Percentiles rank a stretch among this genome's conserved stretches.
These are phyloP conservation scores for Trichosanthes cucumerina DNA, from an alignment of 306 rosid genomes.

Conservation along the genomic window DNA sequence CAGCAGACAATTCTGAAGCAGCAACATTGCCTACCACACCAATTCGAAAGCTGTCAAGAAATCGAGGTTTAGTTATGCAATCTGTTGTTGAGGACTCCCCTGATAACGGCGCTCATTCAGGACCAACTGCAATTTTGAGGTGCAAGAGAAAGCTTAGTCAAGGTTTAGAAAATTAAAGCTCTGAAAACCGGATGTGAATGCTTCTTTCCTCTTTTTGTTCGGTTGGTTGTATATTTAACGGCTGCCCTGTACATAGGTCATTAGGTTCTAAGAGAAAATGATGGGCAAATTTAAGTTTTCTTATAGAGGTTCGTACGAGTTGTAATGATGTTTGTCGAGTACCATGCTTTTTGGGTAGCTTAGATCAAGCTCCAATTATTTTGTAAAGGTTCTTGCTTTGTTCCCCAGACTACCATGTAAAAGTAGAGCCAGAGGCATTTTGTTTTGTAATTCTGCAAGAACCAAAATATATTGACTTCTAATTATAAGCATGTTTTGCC, in stretches of 20 bases:
- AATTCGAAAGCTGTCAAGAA: constrained; percentile 50
- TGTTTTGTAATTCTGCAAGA: neutral
- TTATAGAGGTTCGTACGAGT: neutral
- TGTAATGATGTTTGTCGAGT: neutral
- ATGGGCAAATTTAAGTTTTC: neutral
- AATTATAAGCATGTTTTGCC: neutral
- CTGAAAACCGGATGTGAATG: neutral
- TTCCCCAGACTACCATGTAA: neutral
- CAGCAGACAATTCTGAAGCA: constrained; percentile 11
- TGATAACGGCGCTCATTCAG: constrained; percentile 15
- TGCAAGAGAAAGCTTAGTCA: constrained; percentile 35
- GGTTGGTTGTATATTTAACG: neutral
- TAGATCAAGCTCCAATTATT: constrained; percentile 4
- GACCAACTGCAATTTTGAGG: constrained; percentile 30
- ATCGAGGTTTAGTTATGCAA: constrained; percentile 45
- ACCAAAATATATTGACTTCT: neutral
- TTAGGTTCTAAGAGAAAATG: neutral
- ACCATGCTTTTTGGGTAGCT: neutral
- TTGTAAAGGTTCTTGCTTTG: neutral
- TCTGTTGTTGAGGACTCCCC: constrained; percentile 46
- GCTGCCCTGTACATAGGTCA: neutral
- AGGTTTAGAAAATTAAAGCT: neutral
- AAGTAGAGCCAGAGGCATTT: neutral
- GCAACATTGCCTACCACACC: constrained; percentile 33
- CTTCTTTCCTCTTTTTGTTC: neutral